Base-by-base conservation (phyloP, 495 filamentous ascomycete genomes). In the Poronia punctata region DNA sequence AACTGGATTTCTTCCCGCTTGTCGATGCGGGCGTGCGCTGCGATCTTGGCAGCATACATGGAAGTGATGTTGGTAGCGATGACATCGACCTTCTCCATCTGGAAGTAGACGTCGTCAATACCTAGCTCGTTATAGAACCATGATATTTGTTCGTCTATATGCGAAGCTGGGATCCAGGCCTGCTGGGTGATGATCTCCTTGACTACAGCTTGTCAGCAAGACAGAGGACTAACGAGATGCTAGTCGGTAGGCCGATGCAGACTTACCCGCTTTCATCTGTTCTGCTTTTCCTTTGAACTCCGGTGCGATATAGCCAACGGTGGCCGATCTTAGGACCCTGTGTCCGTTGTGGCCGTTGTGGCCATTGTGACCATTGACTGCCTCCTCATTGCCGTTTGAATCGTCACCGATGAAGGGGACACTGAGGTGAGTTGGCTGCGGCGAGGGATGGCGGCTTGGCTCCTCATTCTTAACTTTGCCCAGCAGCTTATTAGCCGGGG, bases 61-160 rank as follows among this genome's bases (percentile, higher is more conserved):
- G 90, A 96, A 35, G 88, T 89, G 48, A 98, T 87, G 57, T 95
- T 84, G 54, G 83, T 94, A 44, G 87, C 83, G 47, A 98, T 90
- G 35, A 84, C 86, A 28, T 88, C 84, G 17, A 80, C 82, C 3
- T 76, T 75, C 67, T 98, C 92, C 24, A 87, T 86, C 59, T 94
- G 84, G 71, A 98, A 98, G 67, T 98, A 98, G 68, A 95, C 89
- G 64, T 98, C 92, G 62, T 98, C 92, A 54, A 98, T 98, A 37
- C 92, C 93, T 10, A 98, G 75, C 59, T 88, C 83, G 50, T 92
- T 84, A 68, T 98, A 98, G 72, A 98, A 98, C 93, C 92, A 97
- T 12, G 75, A 73, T 21, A 87, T 86, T 64, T 98, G 88, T 2
- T 79, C 74, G 41, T 88, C 79, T 25, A 95, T 74, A 48, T 96